These are phyloP conservation scores for Trypanosoma brucei DNA, from an alignment of 208 protist species.

Conservation along the genomic window DNA sequence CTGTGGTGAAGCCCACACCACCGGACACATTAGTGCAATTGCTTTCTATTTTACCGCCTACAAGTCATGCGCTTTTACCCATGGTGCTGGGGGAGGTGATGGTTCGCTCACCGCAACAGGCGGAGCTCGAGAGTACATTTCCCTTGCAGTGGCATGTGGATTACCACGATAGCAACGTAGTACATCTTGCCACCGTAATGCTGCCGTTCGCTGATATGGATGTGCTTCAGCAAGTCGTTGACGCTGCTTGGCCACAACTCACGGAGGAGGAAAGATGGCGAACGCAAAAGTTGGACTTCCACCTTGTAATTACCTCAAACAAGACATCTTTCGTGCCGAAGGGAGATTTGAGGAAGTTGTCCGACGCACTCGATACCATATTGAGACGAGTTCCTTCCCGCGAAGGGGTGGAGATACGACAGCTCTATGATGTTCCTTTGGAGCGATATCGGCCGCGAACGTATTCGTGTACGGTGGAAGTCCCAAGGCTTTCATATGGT, in stretches of 20 bases:
- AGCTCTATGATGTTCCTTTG: constrained; percentile 35
- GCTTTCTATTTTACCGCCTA: constrained; percentile 72
- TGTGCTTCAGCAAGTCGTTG: constrained; percentile 33
- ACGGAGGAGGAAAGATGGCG: constrained; percentile 34
- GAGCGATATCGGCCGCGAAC: constrained; percentile 43
- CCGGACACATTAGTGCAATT: constrained; percentile 66
- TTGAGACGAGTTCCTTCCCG: background rate
- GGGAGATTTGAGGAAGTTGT: constrained; percentile 30
- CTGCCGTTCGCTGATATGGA: constrained; percentile 66
- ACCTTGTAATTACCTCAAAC: constrained; percentile 22
- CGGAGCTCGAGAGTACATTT: constrained; percentile 52
- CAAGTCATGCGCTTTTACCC: constrained; percentile 48
- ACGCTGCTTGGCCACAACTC: constrained; percentile 12
- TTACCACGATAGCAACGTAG: constrained; percentile 55
- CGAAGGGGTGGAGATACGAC: constrained; percentile 19
- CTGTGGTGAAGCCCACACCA: constrained; percentile 34
- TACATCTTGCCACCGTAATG: constrained; percentile 64
- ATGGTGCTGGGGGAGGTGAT: constrained; percentile 43
- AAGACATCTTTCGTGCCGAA: constrained; percentile 20
- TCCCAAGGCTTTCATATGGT: constrained; percentile 21
- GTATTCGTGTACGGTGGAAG: constrained; percentile 50
- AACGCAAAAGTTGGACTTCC: constrained; percentile 12
- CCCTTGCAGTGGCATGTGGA: constrained; percentile 64
- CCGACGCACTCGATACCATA: background rate
- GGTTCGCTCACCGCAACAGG: constrained; percentile 23